These are phyloP conservation scores for Quercus bicolor DNA, from an alignment of 306 rosid genomes.

Conservation along the genomic window DNA sequence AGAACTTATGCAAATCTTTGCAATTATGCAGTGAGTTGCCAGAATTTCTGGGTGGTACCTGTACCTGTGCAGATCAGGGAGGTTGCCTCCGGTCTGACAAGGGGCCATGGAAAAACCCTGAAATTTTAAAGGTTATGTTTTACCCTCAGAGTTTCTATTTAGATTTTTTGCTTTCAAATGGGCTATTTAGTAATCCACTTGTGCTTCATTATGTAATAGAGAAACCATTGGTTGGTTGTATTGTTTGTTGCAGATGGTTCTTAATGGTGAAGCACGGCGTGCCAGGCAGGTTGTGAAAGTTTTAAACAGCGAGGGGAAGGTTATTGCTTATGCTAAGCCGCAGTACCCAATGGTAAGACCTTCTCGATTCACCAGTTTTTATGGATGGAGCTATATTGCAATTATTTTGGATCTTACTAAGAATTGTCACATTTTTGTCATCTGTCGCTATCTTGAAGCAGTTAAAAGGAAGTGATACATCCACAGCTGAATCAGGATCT, in stretches of 20 bases:
- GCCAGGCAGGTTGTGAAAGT: constrained; percentile 90
- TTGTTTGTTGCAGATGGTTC: constrained; percentile 67
- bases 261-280: constrained; percentile 66
- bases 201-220: neutral
- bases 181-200: constrained; percentile 2
- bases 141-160: constrained; percentile 5
- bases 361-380: neutral
- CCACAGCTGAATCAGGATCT: constrained; percentile 98
- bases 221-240: constrained; percentile 24
- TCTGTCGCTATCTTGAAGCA: constrained; percentile 29
- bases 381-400: neutral
- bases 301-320: constrained; percentile 82
- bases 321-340: constrained; percentile 88
- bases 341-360: constrained; percentile 61
- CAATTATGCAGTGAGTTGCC: constrained; percentile 81
- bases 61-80: constrained; percentile 83
- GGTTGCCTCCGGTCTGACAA: constrained; percentile 96
- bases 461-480: constrained; percentile 92
- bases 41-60: constrained; percentile 88
- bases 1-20: constrained; percentile 21
- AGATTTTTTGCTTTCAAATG: neutral
- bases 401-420: neutral
- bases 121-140: constrained; percentile 70
- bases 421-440: neutral
- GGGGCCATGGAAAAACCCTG: constrained; percentile 97